Conservation (phyloP, 352 stramenopile genomes). For the Phytopythium mirpurense region DNA sequence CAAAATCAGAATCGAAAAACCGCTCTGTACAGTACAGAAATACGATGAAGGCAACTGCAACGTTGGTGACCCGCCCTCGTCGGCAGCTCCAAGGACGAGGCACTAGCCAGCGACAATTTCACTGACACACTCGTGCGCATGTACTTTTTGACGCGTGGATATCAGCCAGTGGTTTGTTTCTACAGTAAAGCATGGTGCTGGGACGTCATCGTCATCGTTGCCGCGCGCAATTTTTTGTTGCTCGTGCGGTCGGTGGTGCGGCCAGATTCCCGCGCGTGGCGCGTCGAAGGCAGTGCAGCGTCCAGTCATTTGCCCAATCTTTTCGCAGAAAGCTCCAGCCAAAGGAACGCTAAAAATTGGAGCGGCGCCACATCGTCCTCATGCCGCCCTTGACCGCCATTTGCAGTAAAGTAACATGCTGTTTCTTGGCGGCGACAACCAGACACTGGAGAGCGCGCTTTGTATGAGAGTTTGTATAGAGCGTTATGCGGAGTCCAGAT, state of each 20-base stretch:
- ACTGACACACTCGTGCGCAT: not conserved
- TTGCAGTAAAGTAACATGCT: not conserved
- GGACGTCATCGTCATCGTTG: too few relatives aligned
- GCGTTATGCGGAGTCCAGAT: not conserved
- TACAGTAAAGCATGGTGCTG: too few relatives aligned
- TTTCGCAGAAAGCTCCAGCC: not conserved
- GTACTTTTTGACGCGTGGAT: slow-evolving; percentile 1
- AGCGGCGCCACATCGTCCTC: slow-evolving; percentile 1
- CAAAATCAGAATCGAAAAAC: not conserved
- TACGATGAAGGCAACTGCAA: not conserved
- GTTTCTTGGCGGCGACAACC: not conserved
- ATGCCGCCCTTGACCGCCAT: not conserved
- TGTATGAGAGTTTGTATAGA: not conserved
- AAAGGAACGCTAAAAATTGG: not conserved
- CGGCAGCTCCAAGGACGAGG: not conserved
- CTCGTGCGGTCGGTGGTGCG: too few relatives aligned
- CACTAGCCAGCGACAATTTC: too few relatives aligned
- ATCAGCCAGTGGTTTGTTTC: slow-evolving; percentile 2
- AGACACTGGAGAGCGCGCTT: not conserved
- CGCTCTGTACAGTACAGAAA: too few relatives aligned
- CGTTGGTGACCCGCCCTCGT: not conserved
- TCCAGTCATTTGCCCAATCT: not conserved
- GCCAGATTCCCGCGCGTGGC: too few relatives aligned
- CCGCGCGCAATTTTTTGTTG: too few relatives aligned
- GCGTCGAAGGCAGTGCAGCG: not conserved